A percentile compares a stretch with the other conserved stretches of the same genome.
Evolutionary conservation across 805 yeast genomes (phyloP).

Genomic region (Cyberlindnera mycetangii): DNA sequence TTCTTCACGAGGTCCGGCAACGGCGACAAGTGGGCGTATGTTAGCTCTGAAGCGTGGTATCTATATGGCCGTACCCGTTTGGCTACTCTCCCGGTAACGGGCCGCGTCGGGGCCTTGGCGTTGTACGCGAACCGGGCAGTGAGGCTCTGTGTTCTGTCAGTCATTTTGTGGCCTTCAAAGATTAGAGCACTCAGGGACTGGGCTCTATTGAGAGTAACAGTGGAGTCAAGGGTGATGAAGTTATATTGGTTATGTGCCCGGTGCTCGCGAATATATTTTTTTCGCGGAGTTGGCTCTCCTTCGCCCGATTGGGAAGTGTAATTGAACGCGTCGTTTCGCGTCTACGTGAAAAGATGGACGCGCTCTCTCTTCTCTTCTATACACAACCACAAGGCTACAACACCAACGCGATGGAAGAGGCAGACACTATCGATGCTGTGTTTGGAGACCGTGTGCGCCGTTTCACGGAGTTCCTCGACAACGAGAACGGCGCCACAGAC

Average conservation of each 20-base stretch:
- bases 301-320: constrained; percentile 18
- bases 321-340: constrained; percentile 12
- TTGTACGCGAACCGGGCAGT: constrained; percentile 4
- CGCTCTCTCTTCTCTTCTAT: not conserved
- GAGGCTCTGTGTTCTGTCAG: not conserved
- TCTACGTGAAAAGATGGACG: not conserved
- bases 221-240: no score
- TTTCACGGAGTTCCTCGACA: constrained; percentile 82
- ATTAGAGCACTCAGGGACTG: no score
- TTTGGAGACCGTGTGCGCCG: constrained; percentile 83
- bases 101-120: not conserved
- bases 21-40: constrained; percentile 20
- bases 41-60: constrained; percentile 15
- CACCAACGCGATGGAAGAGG: constrained; percentile 28
- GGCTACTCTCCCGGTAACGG: no score
- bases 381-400: no score
- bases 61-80: constrained; percentile 7
- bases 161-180: not conserved
- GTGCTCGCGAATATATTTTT: not conserved
- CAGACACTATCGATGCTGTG: constrained; percentile 37
- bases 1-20: constrained; percentile 23
- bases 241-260: no score
- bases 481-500: constrained; percentile 50
- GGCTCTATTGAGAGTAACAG: no score
- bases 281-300: no score